These are phyloP conservation scores for Starmera dryadoides DNA, from an alignment of 805 yeast species.

Conservation along the genomic window DNA sequence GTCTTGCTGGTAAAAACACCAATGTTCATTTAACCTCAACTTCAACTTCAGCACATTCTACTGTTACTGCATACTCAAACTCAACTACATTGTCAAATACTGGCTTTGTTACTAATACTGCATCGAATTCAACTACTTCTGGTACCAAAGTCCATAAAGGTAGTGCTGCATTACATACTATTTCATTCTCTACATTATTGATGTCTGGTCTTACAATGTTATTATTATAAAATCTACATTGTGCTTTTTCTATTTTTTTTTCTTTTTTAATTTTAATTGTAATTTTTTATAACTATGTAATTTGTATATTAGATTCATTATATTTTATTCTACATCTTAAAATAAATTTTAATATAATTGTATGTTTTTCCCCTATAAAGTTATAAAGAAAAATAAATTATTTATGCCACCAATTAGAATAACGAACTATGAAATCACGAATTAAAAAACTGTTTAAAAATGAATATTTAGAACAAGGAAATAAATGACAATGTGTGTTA, in stretches of 20 bases:
- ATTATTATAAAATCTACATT: background rate
- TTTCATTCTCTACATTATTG: background rate
- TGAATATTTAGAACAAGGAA: too few species aligned
- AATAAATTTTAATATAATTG: background rate
- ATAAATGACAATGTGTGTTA: too few species aligned
- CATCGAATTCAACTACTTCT: background rate
- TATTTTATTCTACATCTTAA: background rate
- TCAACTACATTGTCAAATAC: constrained; percentile 2
- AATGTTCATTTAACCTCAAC: constrained; percentile 21
- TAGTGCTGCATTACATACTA: background rate
- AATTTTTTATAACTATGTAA: background rate
- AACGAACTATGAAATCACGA: too few species aligned
- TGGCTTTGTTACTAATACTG: background rate
- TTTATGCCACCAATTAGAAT: too few species aligned
- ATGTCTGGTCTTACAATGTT: background rate
- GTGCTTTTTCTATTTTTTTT: background rate
- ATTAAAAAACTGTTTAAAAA: too few species aligned
- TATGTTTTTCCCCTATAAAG: too few species aligned
- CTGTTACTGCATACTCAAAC: background rate
- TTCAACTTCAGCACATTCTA: constrained; percentile 3
- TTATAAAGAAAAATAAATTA: too few species aligned
- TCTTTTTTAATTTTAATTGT: background rate
- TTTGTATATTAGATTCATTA: background rate
- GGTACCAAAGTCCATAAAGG: background rate
- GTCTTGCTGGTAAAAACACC: constrained; percentile 41